phyloP scores from a whole-genome alignment of 441 rosid species.

The Manihot esculenta region DNA sequence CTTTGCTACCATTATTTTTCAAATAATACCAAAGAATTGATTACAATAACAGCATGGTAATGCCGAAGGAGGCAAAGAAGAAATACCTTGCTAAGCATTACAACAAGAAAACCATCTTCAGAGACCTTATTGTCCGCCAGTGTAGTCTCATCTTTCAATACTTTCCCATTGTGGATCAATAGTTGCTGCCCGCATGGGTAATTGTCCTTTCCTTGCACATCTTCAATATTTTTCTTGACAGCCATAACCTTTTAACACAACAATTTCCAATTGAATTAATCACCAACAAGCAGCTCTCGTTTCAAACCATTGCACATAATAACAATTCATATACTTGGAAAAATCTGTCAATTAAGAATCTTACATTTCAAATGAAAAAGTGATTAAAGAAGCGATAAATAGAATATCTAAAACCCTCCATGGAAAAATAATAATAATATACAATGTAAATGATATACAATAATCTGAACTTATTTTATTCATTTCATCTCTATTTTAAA shows the following conservation, averaged over 20 bases:
- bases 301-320: not conserved
- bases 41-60: not conserved
- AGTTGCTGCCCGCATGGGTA: slow-evolving; percentile 97
- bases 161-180: slow-evolving; percentile 95
- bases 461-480: too few relatives aligned
- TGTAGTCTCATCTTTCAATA: slow-evolving; percentile 93
- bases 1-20: not conserved
- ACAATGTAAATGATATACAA: too few relatives aligned
- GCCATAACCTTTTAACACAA: slow-evolving; percentile 65
- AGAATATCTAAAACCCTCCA: not conserved
- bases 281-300: not conserved
- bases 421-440: not conserved
- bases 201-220: slow-evolving; percentile 92
- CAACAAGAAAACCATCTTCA: slow-evolving; percentile 96
- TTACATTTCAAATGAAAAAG: not conserved
- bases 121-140: slow-evolving; percentile 75
- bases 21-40: not conserved
- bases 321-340: not conserved
- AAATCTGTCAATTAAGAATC: not conserved
- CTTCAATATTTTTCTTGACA: slow-evolving; percentile 97
- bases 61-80: not conserved
- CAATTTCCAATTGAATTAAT: slow-evolving; percentile 3
- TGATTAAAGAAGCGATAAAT: too few relatives aligned
- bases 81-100: slow-evolving; percentile 97
- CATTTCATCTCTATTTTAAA: not conserved